Percentiles rank a stretch among this genome's conserved stretches.
phyloP scores from a whole-genome alignment of 345 rosid genomes.

The Gossypium australe region DNA sequence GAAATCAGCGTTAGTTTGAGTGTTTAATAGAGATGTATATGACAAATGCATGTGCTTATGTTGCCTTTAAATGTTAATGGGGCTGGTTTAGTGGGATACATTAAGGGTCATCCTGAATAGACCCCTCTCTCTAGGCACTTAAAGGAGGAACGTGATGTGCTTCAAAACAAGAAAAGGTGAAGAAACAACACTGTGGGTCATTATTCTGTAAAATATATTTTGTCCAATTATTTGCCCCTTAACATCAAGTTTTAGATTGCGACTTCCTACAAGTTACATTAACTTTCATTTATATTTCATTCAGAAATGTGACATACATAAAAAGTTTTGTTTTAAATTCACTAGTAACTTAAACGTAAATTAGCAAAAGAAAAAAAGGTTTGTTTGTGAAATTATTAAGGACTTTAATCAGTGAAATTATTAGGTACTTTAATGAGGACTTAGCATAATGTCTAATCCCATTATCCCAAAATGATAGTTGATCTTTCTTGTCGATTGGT shows the following conservation, averaged over 20 bases:
- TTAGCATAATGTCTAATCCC: constrained; percentile 52
- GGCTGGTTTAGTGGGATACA: constrained; percentile 28
- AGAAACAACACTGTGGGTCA: neutral
- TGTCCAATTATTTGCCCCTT: too few species aligned
- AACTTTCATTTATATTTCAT: too few species aligned
- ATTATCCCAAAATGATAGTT: constrained; percentile 37
- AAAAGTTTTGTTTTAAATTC: too few species aligned
- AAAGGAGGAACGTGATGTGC: constrained; percentile 39
- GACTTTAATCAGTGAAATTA: constrained; percentile 17
- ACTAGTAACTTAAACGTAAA: too few species aligned
- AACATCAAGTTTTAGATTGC: too few species aligned
- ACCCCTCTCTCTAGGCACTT: constrained; percentile 8
- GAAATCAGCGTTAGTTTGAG: neutral
- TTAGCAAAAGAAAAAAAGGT: neutral
- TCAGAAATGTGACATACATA: too few species aligned
- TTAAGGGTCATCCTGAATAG: constrained; percentile 26
- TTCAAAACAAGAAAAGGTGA: neutral
- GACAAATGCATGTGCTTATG: constrained; percentile 42
- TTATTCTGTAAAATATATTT: constrained; percentile 8
- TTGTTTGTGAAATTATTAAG: constrained; percentile 5
- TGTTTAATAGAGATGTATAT: neutral
- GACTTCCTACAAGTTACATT: too few species aligned
- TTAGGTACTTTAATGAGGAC: constrained; percentile 38
- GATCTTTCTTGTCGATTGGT: constrained; percentile 59
- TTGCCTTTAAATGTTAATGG: constrained; percentile 24